Base-by-base conservation (phyloP, 768 basidiomycete genomes). In the Lactifluus hygrophoroides region DNA sequence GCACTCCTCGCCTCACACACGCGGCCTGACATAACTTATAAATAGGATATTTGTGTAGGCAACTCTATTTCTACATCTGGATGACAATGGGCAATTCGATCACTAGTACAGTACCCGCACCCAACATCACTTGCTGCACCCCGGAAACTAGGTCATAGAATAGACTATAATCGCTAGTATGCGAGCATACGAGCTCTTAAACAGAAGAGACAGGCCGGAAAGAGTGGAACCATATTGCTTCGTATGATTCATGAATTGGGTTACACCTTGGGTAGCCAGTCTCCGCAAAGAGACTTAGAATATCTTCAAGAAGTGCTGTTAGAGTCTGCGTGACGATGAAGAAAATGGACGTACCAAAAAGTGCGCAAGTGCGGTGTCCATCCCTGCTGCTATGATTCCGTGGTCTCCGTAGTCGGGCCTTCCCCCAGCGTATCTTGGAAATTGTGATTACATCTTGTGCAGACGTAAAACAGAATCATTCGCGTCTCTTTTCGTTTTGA, bases 401-500 rank as follows among this genome's bases (percentile, higher is more conserved):
- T 65, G 54, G 64, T 66, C 52, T 57, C 74, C 49, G 70, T 65
- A 54, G 64, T 65, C 54, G 55, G 77, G 13, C 83, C 81, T 34
- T 69, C 67, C n/a, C 49, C 63, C 43, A 88, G 66, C 23, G 76
- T 77, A 21, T 93, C 90, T 52, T 77, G 78, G 68, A 86, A 92
- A 66, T 76, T 82, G 63, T 87, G 75, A 64, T 86, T 85, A 70
- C 90, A 92, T 65, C 87, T 87, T 21, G 83, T 81, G 69, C 91
- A 94, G 46, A 93, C 90, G 68, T 84, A 94, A 75, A 94, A 94
- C 2, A 93, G 78, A 50, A 90, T 90, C 93, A 95, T 95, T 2
- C 89, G 81, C 1, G 95, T 97, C 69, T 95, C 92, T 66, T 91
- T 92, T 55, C 95, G 86, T 69, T 95, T 94, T 17, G 93, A 96